Base-by-base conservation (phyloP, 192 early-diverging fungal genomes). In the Dissophora globulifera region DNA sequence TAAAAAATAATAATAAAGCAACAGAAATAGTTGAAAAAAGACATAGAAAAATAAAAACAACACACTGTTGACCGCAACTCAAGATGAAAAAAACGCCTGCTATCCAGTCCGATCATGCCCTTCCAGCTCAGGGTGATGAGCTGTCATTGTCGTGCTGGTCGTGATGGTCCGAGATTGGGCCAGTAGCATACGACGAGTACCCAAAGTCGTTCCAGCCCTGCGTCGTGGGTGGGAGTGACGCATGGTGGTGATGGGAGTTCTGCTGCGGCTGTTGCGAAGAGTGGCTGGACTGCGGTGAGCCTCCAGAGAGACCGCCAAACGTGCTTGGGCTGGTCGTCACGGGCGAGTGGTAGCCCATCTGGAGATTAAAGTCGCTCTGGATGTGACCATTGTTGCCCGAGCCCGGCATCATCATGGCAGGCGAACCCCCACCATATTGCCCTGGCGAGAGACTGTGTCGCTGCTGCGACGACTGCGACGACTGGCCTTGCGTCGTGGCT, bases 351-450 rank as follows among this genome's bases (percentile, higher is more conserved):
- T 76, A 76, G 10, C 63, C 63, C 72, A 76, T 62, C 13, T 65
- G 50, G n/a, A 76, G 33, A 42, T 76, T 76, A 33, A 76, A 76
- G 20, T 76, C 72, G 29, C 67, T 50, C 11, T 52, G 38, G 38
- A 71, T 57, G 19, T 71, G 69, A 35, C 69, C 69, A 45, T 62
- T 71, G 33, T 31, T 55, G 27, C 58, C 58, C 22, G 72, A 64
- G 72, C 45, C 62, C 17, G 72, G 72, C 72, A 76, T 76, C 72
- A 76, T 76, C 72, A 76, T 67, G 3, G 72, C 72, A 19, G 71
- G 71, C 26, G 71, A 75, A 43, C 62, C 71, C 46, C 42, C 64
- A 17, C 58, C 57, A 8, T 76, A 59, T n/a, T 59, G 57, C 4
- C 63, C 63, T 15, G 72, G 72, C 0, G 72, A 76, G 25, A 76